Evolutionary conservation across 768 basidiomycete genomes (phyloP).

Genomic region (Boletus rubescentipes): DNA sequence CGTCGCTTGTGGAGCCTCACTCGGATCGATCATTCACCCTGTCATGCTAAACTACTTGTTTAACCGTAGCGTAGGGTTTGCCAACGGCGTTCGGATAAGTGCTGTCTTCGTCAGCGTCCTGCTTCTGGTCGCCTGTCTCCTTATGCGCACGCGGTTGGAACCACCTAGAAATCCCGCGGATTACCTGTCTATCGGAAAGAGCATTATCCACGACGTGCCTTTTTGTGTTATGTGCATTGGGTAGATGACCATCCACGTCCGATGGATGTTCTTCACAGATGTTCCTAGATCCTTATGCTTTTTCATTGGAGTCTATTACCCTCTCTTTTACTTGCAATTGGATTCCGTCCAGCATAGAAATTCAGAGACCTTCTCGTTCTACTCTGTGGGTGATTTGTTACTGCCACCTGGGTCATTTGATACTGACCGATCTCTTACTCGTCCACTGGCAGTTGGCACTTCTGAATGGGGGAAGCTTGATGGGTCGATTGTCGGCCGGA

Average conservation of each 20-base stretch:
- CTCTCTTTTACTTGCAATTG: constrained; percentile 57
- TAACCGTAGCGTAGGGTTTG: constrained; percentile 33
- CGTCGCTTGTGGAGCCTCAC: constrained; percentile 38
- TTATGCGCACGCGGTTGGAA: constrained; percentile 42
- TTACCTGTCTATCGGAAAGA: constrained; percentile 18
- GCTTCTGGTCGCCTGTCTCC: constrained; percentile 33
- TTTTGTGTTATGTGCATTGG: constrained; percentile 20
- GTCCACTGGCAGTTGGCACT: constrained; percentile 48
- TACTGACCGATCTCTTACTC: neutral
- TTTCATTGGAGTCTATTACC: constrained; percentile 44
- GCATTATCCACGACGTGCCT: constrained; percentile 14
- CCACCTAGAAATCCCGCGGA: constrained; percentile 20
- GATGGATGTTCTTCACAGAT: neutral
- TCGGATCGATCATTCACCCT: constrained; percentile 26
- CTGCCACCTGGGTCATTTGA: neutral
- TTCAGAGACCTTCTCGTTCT: constrained; percentile 50
- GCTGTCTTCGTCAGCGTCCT: constrained; percentile 41
- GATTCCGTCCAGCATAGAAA: constrained; percentile 49
- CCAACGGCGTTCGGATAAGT: constrained; percentile 49
- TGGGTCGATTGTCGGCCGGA: constrained; percentile 51
- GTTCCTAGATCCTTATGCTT: constrained; percentile 23
- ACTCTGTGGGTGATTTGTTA: constrained; percentile 39
- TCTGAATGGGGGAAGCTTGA: constrained; percentile 48
- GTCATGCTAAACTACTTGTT: constrained; percentile 33
- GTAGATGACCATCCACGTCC: constrained; percentile 10